phyloP scores from a whole-genome alignment of 345 rosid genomes.

The Schrenkiella parvula region DNA sequence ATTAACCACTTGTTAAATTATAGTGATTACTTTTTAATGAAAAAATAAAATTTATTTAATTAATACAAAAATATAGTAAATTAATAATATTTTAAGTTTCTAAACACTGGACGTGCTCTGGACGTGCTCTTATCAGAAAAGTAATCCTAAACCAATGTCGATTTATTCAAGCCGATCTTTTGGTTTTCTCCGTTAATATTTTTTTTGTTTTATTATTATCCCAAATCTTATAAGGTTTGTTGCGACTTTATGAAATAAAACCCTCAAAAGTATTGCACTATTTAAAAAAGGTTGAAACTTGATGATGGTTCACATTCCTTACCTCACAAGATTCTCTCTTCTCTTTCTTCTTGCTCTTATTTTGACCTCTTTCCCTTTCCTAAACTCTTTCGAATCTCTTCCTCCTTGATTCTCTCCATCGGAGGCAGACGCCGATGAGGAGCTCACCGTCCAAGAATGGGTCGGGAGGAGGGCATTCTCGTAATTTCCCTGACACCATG shows the following conservation, averaged over 20 bases:
- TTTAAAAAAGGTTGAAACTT: background rate
- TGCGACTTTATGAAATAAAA: background rate
- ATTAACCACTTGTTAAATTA: too few species aligned
- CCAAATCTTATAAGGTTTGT: background rate
- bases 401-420: background rate
- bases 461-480: slow-evolving; percentile 16
- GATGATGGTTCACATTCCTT: slow-evolving; percentile 1
- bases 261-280: background rate
- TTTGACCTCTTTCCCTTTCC: background rate
- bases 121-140: too few species aligned
- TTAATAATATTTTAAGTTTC: too few species aligned
- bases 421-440: slow-evolving; percentile 20
- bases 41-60: too few species aligned
- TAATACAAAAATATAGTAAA: too few species aligned
- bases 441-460: slow-evolving; percentile 27
- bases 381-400: slow-evolving; percentile 1
- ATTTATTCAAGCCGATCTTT: too few species aligned
- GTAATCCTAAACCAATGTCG: too few species aligned
- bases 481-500: background rate
- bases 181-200: background rate
- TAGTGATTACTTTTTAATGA: too few species aligned
- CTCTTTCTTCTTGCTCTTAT: background rate
- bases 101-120: too few species aligned
- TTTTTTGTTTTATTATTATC: too few species aligned
- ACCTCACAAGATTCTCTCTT: slow-evolving; percentile 23